These are phyloP conservation scores for Scheffersomyces insectosa DNA, from an alignment of 1,139 yeast species.

Conservation along the genomic window DNA sequence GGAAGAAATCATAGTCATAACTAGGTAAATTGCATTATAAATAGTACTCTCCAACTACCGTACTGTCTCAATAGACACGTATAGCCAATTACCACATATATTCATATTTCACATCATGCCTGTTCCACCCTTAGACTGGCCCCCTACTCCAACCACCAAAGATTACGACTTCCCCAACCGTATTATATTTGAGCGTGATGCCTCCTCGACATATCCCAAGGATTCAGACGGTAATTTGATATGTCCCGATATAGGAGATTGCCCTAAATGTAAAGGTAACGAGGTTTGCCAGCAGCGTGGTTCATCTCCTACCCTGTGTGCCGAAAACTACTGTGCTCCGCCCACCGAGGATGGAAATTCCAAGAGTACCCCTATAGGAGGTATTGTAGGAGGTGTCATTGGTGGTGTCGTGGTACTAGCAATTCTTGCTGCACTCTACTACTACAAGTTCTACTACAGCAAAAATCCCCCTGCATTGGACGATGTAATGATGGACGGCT, in stretches of 20 bases:
- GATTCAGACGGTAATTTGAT: constrained; percentile 45
- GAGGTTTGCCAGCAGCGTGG: constrained; percentile 54
- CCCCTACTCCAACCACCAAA: neutral
- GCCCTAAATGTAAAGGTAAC: constrained; percentile 57
- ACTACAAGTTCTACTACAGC: constrained; percentile 25
- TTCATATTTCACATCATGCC: too few species aligned
- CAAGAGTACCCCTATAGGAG: constrained; percentile 42
- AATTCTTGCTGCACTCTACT: constrained; percentile 31
- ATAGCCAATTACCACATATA: too few species aligned
- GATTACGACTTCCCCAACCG: neutral
- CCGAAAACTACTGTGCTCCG: constrained; percentile 52
- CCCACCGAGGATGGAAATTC: constrained; percentile 5
- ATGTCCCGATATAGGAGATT: constrained; percentile 44
- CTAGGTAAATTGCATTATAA: too few species aligned
- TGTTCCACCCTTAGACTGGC: neutral
- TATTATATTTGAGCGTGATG: constrained; percentile 4
- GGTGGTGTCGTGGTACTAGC: constrained; percentile 48
- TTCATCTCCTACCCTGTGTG: constrained; percentile 59
- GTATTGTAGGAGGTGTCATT: constrained; percentile 64
- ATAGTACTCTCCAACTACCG: too few species aligned
- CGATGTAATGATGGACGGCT: constrained; percentile 14
- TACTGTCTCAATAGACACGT: too few species aligned
- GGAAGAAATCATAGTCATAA: too few species aligned
- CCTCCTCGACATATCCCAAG: constrained; percentile 13
- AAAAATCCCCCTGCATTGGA: constrained; percentile 19